Percentiles rank a stretch among this genome's conserved stretches.
Evolutionary conservation across 345 rosid genomes (phyloP).

Genomic region (Lepidium sativum): DNA sequence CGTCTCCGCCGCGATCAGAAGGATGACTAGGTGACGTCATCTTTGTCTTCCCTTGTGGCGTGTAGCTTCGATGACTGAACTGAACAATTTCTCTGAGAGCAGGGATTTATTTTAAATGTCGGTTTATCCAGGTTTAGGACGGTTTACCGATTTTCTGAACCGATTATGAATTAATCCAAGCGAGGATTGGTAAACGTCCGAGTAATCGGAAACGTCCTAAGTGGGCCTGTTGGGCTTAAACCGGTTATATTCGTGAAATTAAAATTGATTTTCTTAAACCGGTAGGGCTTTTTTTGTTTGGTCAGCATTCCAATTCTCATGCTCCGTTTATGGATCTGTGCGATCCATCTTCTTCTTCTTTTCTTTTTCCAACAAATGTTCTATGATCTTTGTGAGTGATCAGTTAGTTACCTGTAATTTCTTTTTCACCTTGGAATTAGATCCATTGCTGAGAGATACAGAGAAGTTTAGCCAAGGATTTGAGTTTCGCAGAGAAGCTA

Average conservation of each 20-base stretch:
- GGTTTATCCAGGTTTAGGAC: no score
- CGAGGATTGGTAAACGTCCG: no score
- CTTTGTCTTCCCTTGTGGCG: not conserved
- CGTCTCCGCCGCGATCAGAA: constrained; percentile 14
- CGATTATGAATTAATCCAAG: no score
- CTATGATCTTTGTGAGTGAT: constrained; percentile 18
- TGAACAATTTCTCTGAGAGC: no score
- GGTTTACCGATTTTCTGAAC: no score
- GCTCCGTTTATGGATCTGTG: constrained; percentile 30
- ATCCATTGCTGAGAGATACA: constrained; percentile 18
- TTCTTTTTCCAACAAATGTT: constrained; percentile 7
- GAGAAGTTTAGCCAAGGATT: not conserved
- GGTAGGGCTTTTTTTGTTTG: not conserved
- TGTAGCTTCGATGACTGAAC: not conserved
- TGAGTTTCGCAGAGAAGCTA: not conserved
- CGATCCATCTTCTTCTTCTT: constrained; percentile 2
- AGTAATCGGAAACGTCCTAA: no score
- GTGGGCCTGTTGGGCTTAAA: not conserved
- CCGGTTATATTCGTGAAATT: not conserved
- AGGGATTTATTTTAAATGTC: no score
- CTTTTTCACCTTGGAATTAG: constrained; percentile 13
- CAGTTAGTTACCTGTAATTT: not conserved
- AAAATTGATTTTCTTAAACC: not conserved
- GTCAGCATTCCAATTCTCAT: not conserved
- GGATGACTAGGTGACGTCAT: constrained; percentile 30